A percentile compares a stretch with the other conserved stretches of the same genome.
Conservation (phyloP, 768 basidiomycete species). For the Lentinus brumalis region DNA sequence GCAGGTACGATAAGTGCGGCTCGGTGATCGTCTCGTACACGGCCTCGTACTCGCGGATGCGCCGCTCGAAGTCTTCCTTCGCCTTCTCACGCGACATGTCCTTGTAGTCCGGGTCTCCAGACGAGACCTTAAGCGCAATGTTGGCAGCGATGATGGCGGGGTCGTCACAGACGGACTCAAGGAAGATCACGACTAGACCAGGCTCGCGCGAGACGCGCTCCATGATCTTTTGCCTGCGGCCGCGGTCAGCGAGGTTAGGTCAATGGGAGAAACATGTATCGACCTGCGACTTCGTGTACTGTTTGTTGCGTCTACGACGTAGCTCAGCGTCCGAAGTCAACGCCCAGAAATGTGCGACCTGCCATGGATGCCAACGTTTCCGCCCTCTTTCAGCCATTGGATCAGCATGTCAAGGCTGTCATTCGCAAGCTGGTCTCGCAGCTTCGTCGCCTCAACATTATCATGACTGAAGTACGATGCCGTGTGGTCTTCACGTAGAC, state of each 20-base stretch:
- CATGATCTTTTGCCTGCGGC: conserved; percentile 74
- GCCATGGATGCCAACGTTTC: conserved; percentile 99
- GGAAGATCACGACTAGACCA: conserved; percentile 85
- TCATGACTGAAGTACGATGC: conserved; percentile 88
- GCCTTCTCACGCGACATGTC: conserved; percentile 84
- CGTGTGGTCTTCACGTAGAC: conserved; percentile 88
- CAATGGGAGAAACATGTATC: conserved; percentile 17
- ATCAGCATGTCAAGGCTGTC: conserved; percentile 96
- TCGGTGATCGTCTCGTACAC: conserved; percentile 96
- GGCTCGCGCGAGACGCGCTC: conserved; percentile 84
- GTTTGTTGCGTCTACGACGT: conserved; percentile 85
- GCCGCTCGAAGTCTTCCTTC: conserved; percentile 84
- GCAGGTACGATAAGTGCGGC: conserved; percentile 84
- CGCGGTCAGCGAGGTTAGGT: no score
- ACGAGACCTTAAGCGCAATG: conserved; percentile 92
- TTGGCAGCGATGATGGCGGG: conserved; percentile 94
- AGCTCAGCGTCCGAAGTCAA: not conserved
- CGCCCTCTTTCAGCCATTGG: conserved; percentile 90
- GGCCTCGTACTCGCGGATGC: conserved; percentile 92
- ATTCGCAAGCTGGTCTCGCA: conserved; percentile 81
- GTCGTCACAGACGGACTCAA: conserved; percentile 95
- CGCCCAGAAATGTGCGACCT: conserved; percentile 19
- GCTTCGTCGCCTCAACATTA: conserved; percentile 73
- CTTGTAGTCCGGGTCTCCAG: conserved; percentile 98
- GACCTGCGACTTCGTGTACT: conserved; percentile 78